Evolutionary conservation across 106 monocot genomes (phyloP).

Genomic region (Cymbidium sinense): DNA sequence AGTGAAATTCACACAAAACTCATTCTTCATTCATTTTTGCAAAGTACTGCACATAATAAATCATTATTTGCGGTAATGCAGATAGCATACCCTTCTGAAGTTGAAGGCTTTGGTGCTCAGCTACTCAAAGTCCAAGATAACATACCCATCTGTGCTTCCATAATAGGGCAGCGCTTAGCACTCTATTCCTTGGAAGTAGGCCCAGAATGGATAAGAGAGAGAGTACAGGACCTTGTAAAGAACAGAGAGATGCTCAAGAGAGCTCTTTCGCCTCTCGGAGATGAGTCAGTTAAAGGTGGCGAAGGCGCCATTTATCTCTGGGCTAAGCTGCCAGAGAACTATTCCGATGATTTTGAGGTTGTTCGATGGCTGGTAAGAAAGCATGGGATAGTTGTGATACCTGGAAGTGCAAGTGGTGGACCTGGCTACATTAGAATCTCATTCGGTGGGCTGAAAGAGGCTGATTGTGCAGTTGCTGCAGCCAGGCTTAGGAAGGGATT

Average conservation of each 20-base stretch:
- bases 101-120: slow-evolving; percentile 43
- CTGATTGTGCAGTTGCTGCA: slow-evolving; percentile 65
- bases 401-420: slow-evolving; percentile 80
- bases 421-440: slow-evolving; percentile 75
- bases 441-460: slow-evolving; percentile 74
- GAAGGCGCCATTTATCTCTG: slow-evolving; percentile 98
- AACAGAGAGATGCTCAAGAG: slow-evolving; percentile 62
- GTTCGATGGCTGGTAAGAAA: slow-evolving; percentile 69
- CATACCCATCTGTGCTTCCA: slow-evolving; percentile 96
- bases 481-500: slow-evolving; percentile 51
- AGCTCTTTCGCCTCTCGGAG: slow-evolving; percentile 74
- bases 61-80: slow-evolving; percentile 16
- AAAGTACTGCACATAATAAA: too few relatives aligned
- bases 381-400: slow-evolving; percentile 80
- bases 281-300: slow-evolving; percentile 72
- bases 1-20: neutral
- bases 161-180: slow-evolving; percentile 80
- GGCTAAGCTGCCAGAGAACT: slow-evolving; percentile 78
- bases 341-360: slow-evolving; percentile 72
- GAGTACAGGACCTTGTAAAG: slow-evolving; percentile 63
- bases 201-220: slow-evolving; percentile 62
- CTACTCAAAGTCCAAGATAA: slow-evolving; percentile 99
- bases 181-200: slow-evolving; percentile 66
- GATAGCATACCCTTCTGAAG: slow-evolving; percentile 88
- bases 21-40: neutral